phyloP scores from a whole-genome alignment of 352 stramenopile species.

The Globisporangium rhizosaccharum region DNA sequence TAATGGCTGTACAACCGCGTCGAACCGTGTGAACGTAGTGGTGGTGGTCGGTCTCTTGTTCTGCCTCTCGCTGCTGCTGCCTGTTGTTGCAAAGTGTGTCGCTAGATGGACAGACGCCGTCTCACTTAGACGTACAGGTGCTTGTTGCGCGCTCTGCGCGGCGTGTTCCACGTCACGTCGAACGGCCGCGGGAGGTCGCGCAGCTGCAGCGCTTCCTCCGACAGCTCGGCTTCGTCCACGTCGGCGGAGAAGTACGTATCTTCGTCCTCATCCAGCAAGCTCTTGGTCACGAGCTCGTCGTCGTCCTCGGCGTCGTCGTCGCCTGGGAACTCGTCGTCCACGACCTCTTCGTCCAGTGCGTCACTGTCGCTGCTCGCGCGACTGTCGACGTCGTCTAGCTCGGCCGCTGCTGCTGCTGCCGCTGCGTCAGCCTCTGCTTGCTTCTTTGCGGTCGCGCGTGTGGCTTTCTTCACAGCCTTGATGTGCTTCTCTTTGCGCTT shows the following conservation, averaged over 20 bases:
- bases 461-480: constrained; percentile 19
- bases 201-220: constrained; percentile 30
- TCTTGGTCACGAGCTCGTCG: constrained; percentile 13
- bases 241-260: constrained; percentile 51
- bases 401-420: constrained; percentile 1
- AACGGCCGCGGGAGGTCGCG: constrained; percentile 49
- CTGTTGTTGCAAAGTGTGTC: too few species aligned
- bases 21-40: not conserved
- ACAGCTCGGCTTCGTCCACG: constrained; percentile 30
- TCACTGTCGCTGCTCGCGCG: constrained; percentile 15
- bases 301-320: constrained; percentile 15
- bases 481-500: constrained; percentile 35
- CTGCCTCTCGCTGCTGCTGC: too few species aligned
- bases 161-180: constrained; percentile 67
- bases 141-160: constrained; percentile 59
- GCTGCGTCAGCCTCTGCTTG: constrained; percentile 12
- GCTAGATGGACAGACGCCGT: not conserved
- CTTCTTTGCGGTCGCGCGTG: constrained; percentile 15
- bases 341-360: constrained; percentile 12
- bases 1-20: constrained; percentile 4
- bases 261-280: constrained; percentile 25
- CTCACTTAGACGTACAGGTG: constrained; percentile 69
- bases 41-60: constrained; percentile 1
- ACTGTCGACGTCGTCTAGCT: constrained; percentile 16
- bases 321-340: constrained; percentile 25